These are phyloP conservation scores for Apiospora phragmitis DNA, from an alignment of 2,329 filamentous ascomycete species.

Conservation along the genomic window DNA sequence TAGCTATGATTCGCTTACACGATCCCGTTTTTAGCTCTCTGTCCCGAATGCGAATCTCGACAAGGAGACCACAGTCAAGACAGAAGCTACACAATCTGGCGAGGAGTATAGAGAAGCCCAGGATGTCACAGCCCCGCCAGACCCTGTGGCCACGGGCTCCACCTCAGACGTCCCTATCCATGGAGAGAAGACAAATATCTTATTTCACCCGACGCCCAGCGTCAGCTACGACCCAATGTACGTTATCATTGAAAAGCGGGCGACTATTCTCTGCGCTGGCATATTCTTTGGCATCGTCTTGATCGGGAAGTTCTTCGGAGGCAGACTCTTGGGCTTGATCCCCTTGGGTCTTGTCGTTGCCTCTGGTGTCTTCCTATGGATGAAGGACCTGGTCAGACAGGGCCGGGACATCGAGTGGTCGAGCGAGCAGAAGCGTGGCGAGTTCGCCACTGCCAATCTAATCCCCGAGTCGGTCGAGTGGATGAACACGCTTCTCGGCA, in stretches of 20 bases:
- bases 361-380: constrained; percentile 84
- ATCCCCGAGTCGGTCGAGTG: constrained; percentile 93
- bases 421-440: constrained; percentile 79
- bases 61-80: constrained; percentile 71
- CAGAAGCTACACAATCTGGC: constrained; percentile 68
- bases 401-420: constrained; percentile 86
- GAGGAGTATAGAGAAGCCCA: constrained; percentile 83
- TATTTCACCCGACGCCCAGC: constrained; percentile 92
- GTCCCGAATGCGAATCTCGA: constrained; percentile 88
- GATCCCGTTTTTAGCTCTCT: constrained; percentile 55
- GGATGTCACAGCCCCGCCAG: constrained; percentile 87
- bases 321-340: constrained; percentile 72
- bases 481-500: constrained; percentile 86
- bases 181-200: constrained; percentile 92
- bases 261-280: constrained; percentile 67
- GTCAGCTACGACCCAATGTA: constrained; percentile 92
- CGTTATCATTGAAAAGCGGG: constrained; percentile 70
- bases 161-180: constrained; percentile 95
- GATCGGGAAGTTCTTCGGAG: constrained; percentile 78
- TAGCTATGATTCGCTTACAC: neutral
- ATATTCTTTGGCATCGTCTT: constrained; percentile 75
- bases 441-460: constrained; percentile 83
- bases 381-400: constrained; percentile 80
- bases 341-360: constrained; percentile 71
- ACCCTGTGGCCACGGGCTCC: constrained; percentile 76